Base-by-base conservation (phyloP, 306 rosid species). In the Rosa rugosa region DNA sequence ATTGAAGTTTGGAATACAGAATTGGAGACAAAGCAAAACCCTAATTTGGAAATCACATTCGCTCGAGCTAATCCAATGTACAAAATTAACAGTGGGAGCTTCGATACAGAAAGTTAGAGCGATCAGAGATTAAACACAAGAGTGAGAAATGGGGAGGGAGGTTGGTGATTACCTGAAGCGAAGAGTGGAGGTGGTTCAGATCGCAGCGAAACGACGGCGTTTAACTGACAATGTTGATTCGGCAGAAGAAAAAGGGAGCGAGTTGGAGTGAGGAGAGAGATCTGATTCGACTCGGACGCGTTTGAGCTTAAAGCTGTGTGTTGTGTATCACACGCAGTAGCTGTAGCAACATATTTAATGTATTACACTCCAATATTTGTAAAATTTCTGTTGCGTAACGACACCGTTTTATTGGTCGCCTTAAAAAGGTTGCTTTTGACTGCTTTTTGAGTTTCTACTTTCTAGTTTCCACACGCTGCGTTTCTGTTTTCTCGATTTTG, bases 21-120 rank as follows among this genome's bases (percentile, higher is more conserved):
- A 63, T 71, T 47, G 25, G 23, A 69, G 46, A 80, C 46, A 36
- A 67, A 66, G 5, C 20, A 60, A 80, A 76, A 50, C 75, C 83
- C 77, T 41, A 81, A 75, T 77, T 54, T 69, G 75, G 31, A 50
- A 79, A 75, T 22, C 59, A 69, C 57, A 14, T 68, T 69, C 40
- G 41, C 36, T 34, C 2, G 12, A 14, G 41, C 64, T 59, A 4
- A 70, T 25, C 8, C 56, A 75, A 45, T 50, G 18, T 41, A 0
- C 18, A 41, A n/a, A 57, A 41, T 54, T 41, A 40, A 74, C 69
- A 41, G 69, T 0, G 54, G 54, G n/a, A 23, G 3, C 18, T 41
- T 57, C 56, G 11, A 31, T 14, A 13, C 31, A 59, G 16, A 59
- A 59, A 75, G 45, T 62, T 27, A 31, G 53, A 46, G 47, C 62